Evolutionary conservation across 768 basidiomycete genomes (phyloP).

Genomic region (Tulasnella sp.): DNA sequence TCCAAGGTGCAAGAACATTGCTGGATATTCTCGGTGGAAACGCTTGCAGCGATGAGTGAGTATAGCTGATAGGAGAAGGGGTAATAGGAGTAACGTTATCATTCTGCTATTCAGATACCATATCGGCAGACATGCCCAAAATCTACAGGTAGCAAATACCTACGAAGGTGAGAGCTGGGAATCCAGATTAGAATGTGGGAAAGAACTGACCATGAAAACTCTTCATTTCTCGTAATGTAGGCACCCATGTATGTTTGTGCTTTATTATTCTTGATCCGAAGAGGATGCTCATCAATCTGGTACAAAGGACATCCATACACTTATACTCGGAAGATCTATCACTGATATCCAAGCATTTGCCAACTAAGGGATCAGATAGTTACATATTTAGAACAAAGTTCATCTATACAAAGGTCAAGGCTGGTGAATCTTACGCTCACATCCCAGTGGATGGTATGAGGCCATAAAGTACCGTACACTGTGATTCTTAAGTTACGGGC

Average conservation of each 20-base stretch:
- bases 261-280: neutral
- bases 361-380: too few relatives aligned
- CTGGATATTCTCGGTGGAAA: conserved; percentile 92
- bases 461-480: too few relatives aligned
- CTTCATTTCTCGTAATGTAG: conserved; percentile 23
- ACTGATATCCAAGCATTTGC: conserved; percentile 81
- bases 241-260: conserved; percentile 40
- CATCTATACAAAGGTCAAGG: too few relatives aligned
- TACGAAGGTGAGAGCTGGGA: conserved; percentile 57
- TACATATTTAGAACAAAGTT: too few relatives aligned
- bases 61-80: conserved; percentile 14
- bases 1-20: conserved; percentile 65
- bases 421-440: too few relatives aligned
- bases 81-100: too few relatives aligned
- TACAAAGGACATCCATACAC: conserved; percentile 68
- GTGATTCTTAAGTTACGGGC: too few relatives aligned
- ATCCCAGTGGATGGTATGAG: too few relatives aligned
- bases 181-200: too few relatives aligned
- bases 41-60: conserved; percentile 83
- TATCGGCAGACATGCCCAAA: conserved; percentile 87
- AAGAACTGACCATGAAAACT: neutral
- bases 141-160: conserved; percentile 90
- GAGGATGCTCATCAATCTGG: conserved; percentile 17
- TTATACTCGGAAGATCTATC: conserved; percentile 86
- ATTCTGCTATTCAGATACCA: conserved; percentile 48